These are phyloP conservation scores for Xerocomus amazonicus DNA, from an alignment of 1,284 basidiomycete genomes.

Conservation along the genomic window DNA sequence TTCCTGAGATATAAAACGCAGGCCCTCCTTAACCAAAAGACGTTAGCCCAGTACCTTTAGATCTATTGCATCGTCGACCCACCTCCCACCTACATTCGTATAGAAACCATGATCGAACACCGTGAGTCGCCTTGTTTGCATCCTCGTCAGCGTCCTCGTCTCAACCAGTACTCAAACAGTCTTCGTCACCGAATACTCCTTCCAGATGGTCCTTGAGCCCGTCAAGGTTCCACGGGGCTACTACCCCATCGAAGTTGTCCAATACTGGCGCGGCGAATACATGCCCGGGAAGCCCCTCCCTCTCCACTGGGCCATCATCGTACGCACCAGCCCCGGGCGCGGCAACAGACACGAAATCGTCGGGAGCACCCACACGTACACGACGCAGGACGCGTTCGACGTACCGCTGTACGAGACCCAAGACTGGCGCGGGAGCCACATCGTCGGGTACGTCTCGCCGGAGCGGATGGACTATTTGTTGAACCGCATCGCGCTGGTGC, in stretches of 20 bases:
- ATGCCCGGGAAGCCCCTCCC: constrained; percentile 9
- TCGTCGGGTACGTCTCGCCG: constrained; percentile 8
- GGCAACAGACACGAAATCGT: constrained; percentile 29
- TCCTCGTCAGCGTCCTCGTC: neutral
- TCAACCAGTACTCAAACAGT: neutral
- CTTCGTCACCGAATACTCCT: neutral
- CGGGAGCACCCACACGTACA: constrained; percentile 24
- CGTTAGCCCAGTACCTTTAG: neutral
- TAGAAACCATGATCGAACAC: neutral
- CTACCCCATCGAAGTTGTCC: constrained; percentile 26
- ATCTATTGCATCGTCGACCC: neutral
- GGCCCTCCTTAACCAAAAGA: neutral
- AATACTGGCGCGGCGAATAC: constrained; percentile 28
- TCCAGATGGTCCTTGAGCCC: constrained; percentile 13
- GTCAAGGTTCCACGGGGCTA: constrained; percentile 18
- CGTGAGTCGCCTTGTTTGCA: neutral
- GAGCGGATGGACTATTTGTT: constrained; percentile 6
- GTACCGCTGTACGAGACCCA: neutral
- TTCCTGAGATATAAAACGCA: neutral
- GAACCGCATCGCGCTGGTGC: constrained; percentile 3
- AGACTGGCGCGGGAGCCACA: constrained; percentile 12
- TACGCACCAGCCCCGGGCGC: constrained; percentile 16
- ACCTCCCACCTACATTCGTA: neutral
- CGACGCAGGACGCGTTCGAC: constrained; percentile 13
- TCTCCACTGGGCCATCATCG: constrained; percentile 27